Conservation (phyloP, 495 filamentous ascomycete genomes). For the Aspergillus mulundensis region DNA sequence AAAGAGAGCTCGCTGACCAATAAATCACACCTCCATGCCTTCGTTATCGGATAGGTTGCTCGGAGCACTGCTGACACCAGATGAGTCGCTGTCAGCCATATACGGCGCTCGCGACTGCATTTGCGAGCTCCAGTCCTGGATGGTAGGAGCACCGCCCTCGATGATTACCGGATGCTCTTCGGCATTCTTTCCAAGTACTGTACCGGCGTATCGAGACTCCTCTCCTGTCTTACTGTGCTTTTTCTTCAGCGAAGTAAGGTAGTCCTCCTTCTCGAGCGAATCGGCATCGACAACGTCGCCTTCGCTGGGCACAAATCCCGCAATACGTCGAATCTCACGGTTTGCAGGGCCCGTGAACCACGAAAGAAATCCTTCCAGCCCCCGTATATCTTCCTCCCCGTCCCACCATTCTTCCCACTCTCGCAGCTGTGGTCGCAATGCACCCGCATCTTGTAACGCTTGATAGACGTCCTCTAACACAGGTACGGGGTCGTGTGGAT, state of each 20-base stretch:
- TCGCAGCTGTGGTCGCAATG: conserved; percentile 57
- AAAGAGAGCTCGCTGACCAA: background rate
- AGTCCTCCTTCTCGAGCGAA: conserved; percentile 62
- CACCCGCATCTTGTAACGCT: conserved; percentile 72
- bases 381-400: conserved; percentile 67
- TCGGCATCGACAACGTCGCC: conserved; percentile 45
- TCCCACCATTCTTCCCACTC: conserved; percentile 55
- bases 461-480: conserved; percentile 74
- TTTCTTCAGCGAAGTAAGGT: conserved; percentile 71
- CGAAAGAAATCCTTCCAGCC: conserved; percentile 64
- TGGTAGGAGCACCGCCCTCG: conserved; percentile 67
- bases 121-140: conserved; percentile 60
- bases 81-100: conserved; percentile 33
- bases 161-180: conserved; percentile 65
- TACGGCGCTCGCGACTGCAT: conserved; percentile 31
- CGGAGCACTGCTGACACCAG: conserved; percentile 42
- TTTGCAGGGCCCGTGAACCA: conserved; percentile 70
- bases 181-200: conserved; percentile 64
- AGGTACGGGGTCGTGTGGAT: conserved; percentile 46
- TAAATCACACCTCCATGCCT: conserved; percentile 36
- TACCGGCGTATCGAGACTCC: conserved; percentile 75
- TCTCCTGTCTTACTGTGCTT: conserved; percentile 81
- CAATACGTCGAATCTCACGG: conserved; percentile 66
- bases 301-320: conserved; percentile 50
- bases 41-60: conserved; percentile 41